Conservation (phyloP, 805 yeast genomes). For the Candida xiaguanensis region DNA sequence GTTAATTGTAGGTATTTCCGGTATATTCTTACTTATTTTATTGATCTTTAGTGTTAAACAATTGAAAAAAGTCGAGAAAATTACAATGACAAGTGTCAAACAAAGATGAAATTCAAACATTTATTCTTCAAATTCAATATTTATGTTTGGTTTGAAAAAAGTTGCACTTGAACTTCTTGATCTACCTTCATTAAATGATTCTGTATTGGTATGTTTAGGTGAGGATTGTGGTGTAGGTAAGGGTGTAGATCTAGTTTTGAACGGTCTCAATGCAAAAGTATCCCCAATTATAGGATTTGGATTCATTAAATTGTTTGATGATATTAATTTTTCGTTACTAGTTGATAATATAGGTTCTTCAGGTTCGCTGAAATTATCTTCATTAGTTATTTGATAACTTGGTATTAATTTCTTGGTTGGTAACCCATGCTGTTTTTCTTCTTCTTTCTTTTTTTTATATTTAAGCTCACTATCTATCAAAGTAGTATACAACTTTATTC, state of each 20-base stretch:
- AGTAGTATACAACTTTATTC: conserved; percentile 18
- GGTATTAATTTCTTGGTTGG: conserved; percentile 6
- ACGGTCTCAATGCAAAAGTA: conserved; percentile 40
- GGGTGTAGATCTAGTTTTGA: conserved; percentile 39
- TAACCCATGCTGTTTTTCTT: conserved; percentile 16
- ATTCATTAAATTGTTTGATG: conserved; percentile 9
- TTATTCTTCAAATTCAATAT: conserved; percentile 25
- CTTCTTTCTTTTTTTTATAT: conserved; percentile 26
- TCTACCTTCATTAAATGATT: neutral
- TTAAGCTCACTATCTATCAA: conserved; percentile 24
- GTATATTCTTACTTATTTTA: conserved; percentile 41
- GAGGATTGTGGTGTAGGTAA: conserved; percentile 36
- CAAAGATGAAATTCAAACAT: conserved; percentile 1
- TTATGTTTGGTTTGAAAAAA: conserved; percentile 21
- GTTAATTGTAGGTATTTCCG: conserved; percentile 37
- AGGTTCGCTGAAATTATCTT: no score
- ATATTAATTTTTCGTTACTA: neutral
- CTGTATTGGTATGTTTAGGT: conserved; percentile 17
- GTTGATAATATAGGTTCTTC: neutral
- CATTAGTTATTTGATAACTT: neutral
- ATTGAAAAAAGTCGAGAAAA: conserved; percentile 62
- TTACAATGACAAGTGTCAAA: conserved; percentile 56
- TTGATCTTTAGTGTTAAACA: conserved; percentile 53
- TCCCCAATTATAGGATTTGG: conserved; percentile 20
- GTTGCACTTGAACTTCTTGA: conserved; percentile 13